Conservation (phyloP, 179 eudicot genomes). For the Amaranthus tricolor region DNA sequence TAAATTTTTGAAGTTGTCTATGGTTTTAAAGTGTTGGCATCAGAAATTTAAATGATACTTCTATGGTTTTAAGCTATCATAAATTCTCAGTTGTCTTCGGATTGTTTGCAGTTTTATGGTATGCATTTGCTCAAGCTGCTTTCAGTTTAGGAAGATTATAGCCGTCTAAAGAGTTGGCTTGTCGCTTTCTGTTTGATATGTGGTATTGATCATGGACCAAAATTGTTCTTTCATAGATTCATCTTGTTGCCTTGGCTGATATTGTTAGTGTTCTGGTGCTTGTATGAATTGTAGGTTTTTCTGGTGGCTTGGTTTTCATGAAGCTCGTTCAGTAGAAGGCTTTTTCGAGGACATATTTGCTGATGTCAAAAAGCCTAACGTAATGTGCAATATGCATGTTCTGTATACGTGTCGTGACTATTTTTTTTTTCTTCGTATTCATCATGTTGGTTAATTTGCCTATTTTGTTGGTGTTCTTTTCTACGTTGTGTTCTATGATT, state of each 20-base stretch:
- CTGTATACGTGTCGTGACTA: neutral
- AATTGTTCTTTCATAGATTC: neutral
- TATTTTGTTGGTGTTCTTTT: neutral
- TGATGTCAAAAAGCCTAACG: slow-evolving; percentile 12
- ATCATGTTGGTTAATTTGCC: neutral
- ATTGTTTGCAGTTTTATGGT: slow-evolving; percentile 29
- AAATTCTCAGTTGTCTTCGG: neutral
- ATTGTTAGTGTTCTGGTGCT: slow-evolving; percentile 14
- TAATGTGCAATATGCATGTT: slow-evolving; percentile 16
- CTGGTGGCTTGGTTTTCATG: slow-evolving; percentile 37
- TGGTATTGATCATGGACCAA: slow-evolving; percentile 24
- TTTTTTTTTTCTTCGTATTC: neutral
- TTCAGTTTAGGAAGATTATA: slow-evolving; percentile 26
- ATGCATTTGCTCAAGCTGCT: slow-evolving; percentile 31
- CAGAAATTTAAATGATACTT: neutral
- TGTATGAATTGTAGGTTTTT: slow-evolving; percentile 32
- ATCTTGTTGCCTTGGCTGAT: slow-evolving; percentile 11
- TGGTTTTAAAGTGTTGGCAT: neutral
- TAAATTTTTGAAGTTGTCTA: neutral
- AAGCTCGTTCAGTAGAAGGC: slow-evolving; percentile 22
- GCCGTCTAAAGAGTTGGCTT: slow-evolving; percentile 22
- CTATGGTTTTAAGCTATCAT: neutral
- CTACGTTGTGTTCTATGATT: too few relatives aligned
- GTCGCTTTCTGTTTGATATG: slow-evolving; percentile 22
- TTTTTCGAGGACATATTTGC: slow-evolving; percentile 22